A percentile compares a stretch with the other conserved stretches of the same genome.
These are phyloP conservation scores for Posidonia oceanica DNA, from an alignment of 116 monocot species.

Conservation along the genomic window DNA sequence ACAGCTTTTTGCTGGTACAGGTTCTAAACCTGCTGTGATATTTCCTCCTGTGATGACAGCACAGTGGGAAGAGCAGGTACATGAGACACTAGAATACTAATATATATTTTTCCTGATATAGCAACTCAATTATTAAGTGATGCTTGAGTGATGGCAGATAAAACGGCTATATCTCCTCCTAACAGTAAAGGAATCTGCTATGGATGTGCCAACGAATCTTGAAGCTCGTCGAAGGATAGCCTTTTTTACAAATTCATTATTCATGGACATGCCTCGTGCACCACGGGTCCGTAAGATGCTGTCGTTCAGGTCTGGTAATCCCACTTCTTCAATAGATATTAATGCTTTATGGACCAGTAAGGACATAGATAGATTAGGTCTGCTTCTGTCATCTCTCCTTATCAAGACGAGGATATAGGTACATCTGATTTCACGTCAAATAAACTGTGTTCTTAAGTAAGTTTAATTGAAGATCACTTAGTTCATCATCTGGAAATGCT, in stretches of 20 bases:
- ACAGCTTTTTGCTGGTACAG: constrained; percentile 90
- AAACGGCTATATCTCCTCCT: constrained; percentile 77
- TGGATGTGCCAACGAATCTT: constrained; percentile 89
- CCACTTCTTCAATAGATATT: background rate
- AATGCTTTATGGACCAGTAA: no score
- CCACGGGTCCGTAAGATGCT: constrained; percentile 96
- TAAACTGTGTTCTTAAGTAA: no score
- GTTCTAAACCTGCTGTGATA: constrained; percentile 59
- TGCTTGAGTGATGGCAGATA: constrained; percentile 40
- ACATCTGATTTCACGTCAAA: no score
- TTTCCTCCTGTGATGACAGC: constrained; percentile 70
- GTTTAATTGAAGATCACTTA: no score
- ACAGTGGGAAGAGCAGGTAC: constrained; percentile 90
- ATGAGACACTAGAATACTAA: background rate
- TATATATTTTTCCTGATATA: background rate
- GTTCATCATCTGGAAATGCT: no score
- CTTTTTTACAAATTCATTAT: constrained; percentile 94
- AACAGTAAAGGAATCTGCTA: constrained; percentile 91
- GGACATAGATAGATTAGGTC: no score
- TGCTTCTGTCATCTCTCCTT: no score
- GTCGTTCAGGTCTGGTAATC: constrained; percentile 61
- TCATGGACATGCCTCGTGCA: constrained; percentile 95
- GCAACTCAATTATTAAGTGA: background rate
- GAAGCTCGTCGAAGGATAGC: constrained; percentile 88
- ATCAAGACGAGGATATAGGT: no score